Evolutionary conservation across 2,329 filamentous ascomycete genomes (phyloP), one percentile per base, ranked within the genome.

Genomic region (Dactylonectria macrodidyma): DNA sequence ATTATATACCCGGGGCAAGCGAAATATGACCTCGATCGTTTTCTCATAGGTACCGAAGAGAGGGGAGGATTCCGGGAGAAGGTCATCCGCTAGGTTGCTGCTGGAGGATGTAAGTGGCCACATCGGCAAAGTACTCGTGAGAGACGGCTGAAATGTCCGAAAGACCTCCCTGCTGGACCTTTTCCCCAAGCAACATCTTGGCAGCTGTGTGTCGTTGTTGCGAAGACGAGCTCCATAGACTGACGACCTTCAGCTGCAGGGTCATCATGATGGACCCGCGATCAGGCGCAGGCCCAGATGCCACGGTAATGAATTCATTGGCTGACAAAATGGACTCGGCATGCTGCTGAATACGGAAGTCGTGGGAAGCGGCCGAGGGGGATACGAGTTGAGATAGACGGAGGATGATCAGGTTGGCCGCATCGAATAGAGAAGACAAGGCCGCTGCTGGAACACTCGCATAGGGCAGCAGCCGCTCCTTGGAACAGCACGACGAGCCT

Each of bases 121-220:
- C 68, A 22, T 68, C 66, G 24, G 71, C 70, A 69, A 73, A 73
- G 56, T 72, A 72, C 11, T 71, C 68, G 16, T 61, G 46, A 2
- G 68, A 71, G 9, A 59, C 58, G 9, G 62, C 47, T 26, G 71
- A 59, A 16, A 73, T 68, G 19, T 62, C 68, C 38, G 70, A 62
- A 5, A 73, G 62, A 26, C 71, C 71, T 66, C 62, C 68, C 3
- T 48, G 54, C 19, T 59, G 70, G 10, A 59, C 26, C 33, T 60
- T 70, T 19, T 62, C 48, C 9, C 65, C 62, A 14, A 66, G 62
- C 1, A 73, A 59, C 50, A 68, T 65, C 0, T 19, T 47, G 3
- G 38, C 12, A 1, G 71, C 71, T 16, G 30, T 24, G 1, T 48
- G 36, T 59, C 70, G 62, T 33, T 71, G 68, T n/a, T 64, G 30